Evolutionary conservation across 768 basidiomycete genomes (phyloP).

Genomic region (Hericium coralloides): DNA sequence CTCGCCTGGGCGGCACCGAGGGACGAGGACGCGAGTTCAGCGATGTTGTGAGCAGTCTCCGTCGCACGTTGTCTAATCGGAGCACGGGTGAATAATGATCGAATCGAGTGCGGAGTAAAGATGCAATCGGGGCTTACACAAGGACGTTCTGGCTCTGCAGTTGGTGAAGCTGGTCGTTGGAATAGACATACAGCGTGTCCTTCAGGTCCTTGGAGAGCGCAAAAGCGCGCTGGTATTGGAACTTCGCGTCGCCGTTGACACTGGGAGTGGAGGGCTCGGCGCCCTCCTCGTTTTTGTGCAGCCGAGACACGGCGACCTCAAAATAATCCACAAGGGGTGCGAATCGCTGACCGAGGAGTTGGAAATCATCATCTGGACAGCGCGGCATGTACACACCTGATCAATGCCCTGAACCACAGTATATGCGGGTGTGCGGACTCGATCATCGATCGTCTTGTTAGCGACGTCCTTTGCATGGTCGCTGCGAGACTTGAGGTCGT

Average conservation of each 20-base stretch:
- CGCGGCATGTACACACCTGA: constrained; percentile 36
- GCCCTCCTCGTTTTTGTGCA: constrained; percentile 31
- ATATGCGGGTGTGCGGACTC: constrained; percentile 52
- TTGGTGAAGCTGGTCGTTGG: constrained; percentile 63
- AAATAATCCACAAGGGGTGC: constrained; percentile 71
- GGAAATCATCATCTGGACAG: constrained; percentile 4
- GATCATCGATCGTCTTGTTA: constrained; percentile 58
- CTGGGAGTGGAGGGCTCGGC: constrained; percentile 27
- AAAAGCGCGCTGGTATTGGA: constrained; percentile 71
- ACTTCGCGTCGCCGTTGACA: constrained; percentile 40
- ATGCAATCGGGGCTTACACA: constrained; percentile 35
- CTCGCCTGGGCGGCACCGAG: constrained; percentile 44
- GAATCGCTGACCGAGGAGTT: constrained; percentile 39
- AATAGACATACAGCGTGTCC: constrained; percentile 55
- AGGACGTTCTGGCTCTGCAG: constrained; percentile 56
- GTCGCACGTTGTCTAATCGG: constrained; percentile 53
- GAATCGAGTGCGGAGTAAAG: not conserved
- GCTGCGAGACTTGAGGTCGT: constrained; percentile 46
- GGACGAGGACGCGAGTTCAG: constrained; percentile 48
- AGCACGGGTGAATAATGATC: constrained; percentile 3
- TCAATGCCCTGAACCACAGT: constrained; percentile 62
- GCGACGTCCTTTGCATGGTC: constrained; percentile 48
- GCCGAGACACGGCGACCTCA: constrained; percentile 40
- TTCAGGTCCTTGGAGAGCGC: constrained; percentile 55
- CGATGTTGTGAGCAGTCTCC: constrained; percentile 57